Conservation (phyloP, 2,329 filamentous ascomycete species). For the Hypoxylon sp. region DNA sequence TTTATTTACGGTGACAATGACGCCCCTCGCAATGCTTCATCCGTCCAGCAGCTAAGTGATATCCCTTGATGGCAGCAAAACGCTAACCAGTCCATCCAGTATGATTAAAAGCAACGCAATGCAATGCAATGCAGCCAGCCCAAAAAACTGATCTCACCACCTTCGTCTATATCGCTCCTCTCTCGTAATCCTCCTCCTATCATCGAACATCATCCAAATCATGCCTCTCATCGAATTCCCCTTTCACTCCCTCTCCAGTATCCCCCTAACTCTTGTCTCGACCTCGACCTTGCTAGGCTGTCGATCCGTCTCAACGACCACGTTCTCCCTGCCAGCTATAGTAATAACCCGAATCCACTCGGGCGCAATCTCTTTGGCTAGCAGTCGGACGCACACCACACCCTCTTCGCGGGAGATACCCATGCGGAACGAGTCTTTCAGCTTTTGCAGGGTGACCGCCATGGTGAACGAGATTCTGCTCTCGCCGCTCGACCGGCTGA, state of each 20-base stretch:
- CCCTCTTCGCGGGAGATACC: conserved; percentile 64
- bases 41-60: conserved; percentile 4
- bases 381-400: conserved; percentile 57
- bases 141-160: too few relatives aligned
- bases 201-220: not conserved
- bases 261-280: conserved; percentile 41
- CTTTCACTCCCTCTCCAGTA: conserved; percentile 31
- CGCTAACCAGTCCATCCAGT: too few relatives aligned
- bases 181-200: not conserved
- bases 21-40: too few relatives aligned
- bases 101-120: conserved; percentile 19
- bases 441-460: conserved; percentile 67
- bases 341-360: conserved; percentile 63
- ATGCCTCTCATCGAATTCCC: not conserved
- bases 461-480: conserved; percentile 71
- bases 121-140: conserved; percentile 27
- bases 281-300: conserved; percentile 49
- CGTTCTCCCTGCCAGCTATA: conserved; percentile 63
- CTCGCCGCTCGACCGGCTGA: conserved; percentile 60
- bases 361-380: conserved; percentile 64
- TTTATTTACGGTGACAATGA: too few relatives aligned
- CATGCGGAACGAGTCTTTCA: conserved; percentile 71
- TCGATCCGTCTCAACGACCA: conserved; percentile 59
- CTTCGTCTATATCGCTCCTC: not conserved
- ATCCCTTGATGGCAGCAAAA: conserved; percentile 14